Base-by-base conservation (phyloP, 2,329 filamentous ascomycete genomes). In the Hypomyces rosellus region DNA sequence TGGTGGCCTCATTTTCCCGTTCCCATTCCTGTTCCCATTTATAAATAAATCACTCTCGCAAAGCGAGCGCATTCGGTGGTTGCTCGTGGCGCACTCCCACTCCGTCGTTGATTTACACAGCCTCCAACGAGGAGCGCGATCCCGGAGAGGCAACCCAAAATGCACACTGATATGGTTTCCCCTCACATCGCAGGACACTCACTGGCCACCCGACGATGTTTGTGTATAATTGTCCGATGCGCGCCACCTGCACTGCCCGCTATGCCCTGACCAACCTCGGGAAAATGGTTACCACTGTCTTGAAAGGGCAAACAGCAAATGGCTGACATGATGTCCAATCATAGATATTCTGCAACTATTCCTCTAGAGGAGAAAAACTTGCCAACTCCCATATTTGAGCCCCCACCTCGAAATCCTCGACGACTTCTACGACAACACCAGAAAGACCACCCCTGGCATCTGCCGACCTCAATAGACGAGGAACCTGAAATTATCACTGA, bases 401-500 rank as follows among this genome's bases (percentile, higher is more conserved):
- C 65, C 34, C 64, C 71, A 37, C 64, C 65, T 20, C 64, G 64
- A 60, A 71, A 69, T 48, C 64, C 68, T 12, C 60, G 59, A 50
- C 53, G 65, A 59, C 49, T 66, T 57, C 53, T 58, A 54, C 46
- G 57, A 59, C 55, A 51, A 15, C 44, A 25, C 42, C 30, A 39
- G 8, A 33, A 41, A 37, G 48, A 50, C 25, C 47, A 36, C 7
- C 36, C 34, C 41, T 47, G 50, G 25, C 65, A 60, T 51, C 38
- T 75, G 77, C n/a, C 71, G 6, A 85, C 83, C 33, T 85, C 84
- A 14, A 57, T 82, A 43, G 85, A 64, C 54, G 59, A 54, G 18
- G 57, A 61, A 11, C 50, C 43, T 18, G 46, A 47, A 33, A 37
- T 42, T 15, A 20, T 50, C n/a, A 42, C 47, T 38, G 47, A 50